Evolutionary conservation across 106 monocot species (phyloP).

Genomic region (Apostasia ramifera): DNA sequence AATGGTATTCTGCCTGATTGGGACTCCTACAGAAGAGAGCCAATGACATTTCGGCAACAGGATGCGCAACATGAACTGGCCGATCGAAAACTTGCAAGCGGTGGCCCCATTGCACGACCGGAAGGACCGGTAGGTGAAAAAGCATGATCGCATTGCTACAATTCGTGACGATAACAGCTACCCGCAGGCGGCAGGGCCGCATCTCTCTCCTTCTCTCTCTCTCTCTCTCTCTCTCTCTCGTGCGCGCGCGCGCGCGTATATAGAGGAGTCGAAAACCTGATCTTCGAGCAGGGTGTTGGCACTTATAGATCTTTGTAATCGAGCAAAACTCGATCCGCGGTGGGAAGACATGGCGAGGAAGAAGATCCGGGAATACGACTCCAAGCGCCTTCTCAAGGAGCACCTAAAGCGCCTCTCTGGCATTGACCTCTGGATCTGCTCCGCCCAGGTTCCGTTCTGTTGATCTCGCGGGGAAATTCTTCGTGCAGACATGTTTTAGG

Average conservation of each 20-base stretch:
- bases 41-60: too few relatives aligned
- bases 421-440: conserved; percentile 34
- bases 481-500: background rate
- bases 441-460: conserved; percentile 35
- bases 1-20: too few relatives aligned
- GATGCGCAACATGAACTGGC: too few relatives aligned
- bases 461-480: background rate
- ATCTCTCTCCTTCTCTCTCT: background rate
- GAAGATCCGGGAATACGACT: conserved; percentile 77
- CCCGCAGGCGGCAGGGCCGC: background rate
- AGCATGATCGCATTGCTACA: too few relatives aligned
- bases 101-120: too few relatives aligned
- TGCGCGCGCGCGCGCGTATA: background rate
- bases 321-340: background rate
- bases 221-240: background rate
- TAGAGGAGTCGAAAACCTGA: too few relatives aligned
- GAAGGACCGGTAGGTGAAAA: conserved; percentile 7
- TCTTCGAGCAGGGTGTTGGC: too few relatives aligned
- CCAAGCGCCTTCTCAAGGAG: conserved; percentile 61
- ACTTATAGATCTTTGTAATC: background rate
- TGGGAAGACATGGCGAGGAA: conserved; percentile 47
- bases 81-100: too few relatives aligned
- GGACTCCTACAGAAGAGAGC: too few relatives aligned
- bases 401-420: conserved; percentile 56
- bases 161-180: background rate